Evolutionary conservation across 495 filamentous ascomycete species (phyloP).

Genomic region (Penicillium daleae): DNA sequence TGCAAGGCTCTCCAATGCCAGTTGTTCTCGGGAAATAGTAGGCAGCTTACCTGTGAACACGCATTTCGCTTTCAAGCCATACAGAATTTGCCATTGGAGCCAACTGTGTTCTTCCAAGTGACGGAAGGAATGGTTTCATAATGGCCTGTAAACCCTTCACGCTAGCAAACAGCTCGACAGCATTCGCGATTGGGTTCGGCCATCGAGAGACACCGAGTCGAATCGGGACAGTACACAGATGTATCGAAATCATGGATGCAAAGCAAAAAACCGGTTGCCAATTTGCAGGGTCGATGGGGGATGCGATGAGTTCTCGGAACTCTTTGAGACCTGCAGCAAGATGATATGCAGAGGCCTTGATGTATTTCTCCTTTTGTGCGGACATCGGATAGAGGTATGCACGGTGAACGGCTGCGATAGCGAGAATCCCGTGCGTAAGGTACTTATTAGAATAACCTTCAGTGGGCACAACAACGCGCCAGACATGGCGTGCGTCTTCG

Average conservation of each 20-base stretch:
- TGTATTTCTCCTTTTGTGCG: constrained; percentile 22
- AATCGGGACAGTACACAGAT: constrained; percentile 37
- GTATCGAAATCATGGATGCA: constrained; percentile 41
- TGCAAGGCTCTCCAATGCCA: neutral
- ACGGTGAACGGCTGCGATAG: constrained; percentile 45
- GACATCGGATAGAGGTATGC: constrained; percentile 20
- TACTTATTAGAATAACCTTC: constrained; percentile 42
- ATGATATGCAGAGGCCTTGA: constrained; percentile 35
- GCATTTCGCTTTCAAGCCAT: constrained; percentile 22
- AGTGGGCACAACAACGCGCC: constrained; percentile 37
- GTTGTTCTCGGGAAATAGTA: neutral
- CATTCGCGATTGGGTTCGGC: constrained; percentile 27
- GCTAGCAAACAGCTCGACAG: constrained; percentile 26
- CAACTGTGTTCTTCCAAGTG: constrained; percentile 20
- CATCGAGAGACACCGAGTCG: constrained; percentile 25
- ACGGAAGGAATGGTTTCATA: constrained; percentile 27
- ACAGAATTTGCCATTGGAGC: constrained; percentile 27
- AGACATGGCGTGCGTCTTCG: constrained; percentile 34
- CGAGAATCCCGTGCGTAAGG: constrained; percentile 47
- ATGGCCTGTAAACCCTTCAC: constrained; percentile 26
- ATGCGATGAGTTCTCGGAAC: constrained; percentile 32
- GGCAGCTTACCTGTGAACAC: constrained; percentile 21
- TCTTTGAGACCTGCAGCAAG: constrained; percentile 27
- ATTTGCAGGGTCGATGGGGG: constrained; percentile 34
- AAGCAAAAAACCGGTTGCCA: constrained; percentile 48